A percentile compares a stretch with the other conserved stretches of the same genome.
Conservation (phyloP, 202 grass and related monocot species). For the Tripidium arundinaceum region DNA sequence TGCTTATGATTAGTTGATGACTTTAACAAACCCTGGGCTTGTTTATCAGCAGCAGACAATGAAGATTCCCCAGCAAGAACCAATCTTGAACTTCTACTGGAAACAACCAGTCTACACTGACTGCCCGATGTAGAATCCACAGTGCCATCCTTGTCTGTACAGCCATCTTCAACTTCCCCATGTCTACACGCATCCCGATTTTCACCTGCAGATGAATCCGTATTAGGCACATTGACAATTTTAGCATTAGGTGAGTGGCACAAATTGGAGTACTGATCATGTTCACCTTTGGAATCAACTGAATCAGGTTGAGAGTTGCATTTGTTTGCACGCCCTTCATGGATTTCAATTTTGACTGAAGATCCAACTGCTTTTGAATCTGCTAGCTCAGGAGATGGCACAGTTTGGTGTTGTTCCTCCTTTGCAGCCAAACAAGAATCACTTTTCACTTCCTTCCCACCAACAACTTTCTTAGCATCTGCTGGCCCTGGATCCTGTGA, state of each 20-base stretch:
- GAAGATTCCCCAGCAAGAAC: slow-evolving; percentile 25
- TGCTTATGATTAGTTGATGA: slow-evolving; percentile 22
- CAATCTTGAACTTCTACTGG: slow-evolving; percentile 24
- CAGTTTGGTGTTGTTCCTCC: slow-evolving; percentile 15
- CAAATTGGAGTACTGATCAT: not conserved
- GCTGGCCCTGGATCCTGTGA: slow-evolving; percentile 21
- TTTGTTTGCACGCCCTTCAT: not conserved
- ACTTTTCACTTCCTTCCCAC: slow-evolving; percentile 35
- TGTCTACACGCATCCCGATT: not conserved
- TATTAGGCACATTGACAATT: slow-evolving; percentile 12
- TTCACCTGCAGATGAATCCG: slow-evolving; percentile 10
- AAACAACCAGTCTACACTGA: slow-evolving; percentile 7
- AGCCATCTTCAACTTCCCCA: slow-evolving; percentile 35
- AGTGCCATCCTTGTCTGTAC: slow-evolving; percentile 2
- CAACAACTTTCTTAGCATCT: slow-evolving; percentile 15
- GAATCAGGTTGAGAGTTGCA: slow-evolving; percentile 5
- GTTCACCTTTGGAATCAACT: slow-evolving; percentile 39
- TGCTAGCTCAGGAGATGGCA: slow-evolving; percentile 22
- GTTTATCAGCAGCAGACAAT: slow-evolving; percentile 27
- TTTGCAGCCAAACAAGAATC: slow-evolving; percentile 29
- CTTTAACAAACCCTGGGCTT: not conserved
- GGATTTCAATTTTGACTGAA: slow-evolving; percentile 29
- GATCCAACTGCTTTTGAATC: slow-evolving; percentile 37
- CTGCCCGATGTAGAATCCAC: slow-evolving; percentile 5
- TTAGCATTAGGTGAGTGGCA: not conserved